phyloP scores from a whole-genome alignment of 768 basidiomycete genomes.

The Russula abietina region DNA sequence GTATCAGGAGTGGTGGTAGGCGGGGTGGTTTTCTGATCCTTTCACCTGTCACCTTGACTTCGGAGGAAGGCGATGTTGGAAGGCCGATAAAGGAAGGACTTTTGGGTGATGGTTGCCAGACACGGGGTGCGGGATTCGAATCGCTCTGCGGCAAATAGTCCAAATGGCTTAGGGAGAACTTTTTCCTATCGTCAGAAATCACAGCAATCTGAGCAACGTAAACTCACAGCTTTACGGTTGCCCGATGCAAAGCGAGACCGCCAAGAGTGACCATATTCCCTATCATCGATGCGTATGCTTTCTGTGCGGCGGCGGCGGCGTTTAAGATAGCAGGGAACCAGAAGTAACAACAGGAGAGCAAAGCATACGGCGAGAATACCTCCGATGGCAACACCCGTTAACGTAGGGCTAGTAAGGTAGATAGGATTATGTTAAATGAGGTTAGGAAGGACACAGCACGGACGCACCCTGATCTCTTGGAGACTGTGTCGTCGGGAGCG shows the following conservation, averaged over 20 bases:
- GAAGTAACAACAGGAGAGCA: too few species aligned
- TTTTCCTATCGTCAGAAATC: background rate
- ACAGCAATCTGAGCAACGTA: background rate
- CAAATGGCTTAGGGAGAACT: background rate
- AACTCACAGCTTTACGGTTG: background rate
- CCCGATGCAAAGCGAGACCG: background rate
- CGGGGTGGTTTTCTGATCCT: background rate
- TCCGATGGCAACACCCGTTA: background rate
- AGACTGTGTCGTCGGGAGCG: background rate
- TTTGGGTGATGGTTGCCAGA: background rate
- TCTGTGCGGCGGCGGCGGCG: background rate
- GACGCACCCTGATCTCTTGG: background rate
- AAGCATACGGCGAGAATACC: too few species aligned
- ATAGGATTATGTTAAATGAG: background rate
- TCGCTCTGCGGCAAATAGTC: background rate
- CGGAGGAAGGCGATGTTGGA: background rate
- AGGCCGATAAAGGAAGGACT: background rate
- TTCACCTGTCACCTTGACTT: background rate
- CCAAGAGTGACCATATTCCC: background rate
- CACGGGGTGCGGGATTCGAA: background rate
- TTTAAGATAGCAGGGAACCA: background rate
- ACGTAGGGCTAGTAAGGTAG: background rate
- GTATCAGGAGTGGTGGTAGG: background rate
- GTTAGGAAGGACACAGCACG: background rate
- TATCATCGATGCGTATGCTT: background rate